Percentiles rank a stretch among this genome's conserved stretches.
These are phyloP conservation scores for Aspergillus awamori DNA, from an alignment of 2,329 filamentous ascomycete genomes.

Conservation along the genomic window DNA sequence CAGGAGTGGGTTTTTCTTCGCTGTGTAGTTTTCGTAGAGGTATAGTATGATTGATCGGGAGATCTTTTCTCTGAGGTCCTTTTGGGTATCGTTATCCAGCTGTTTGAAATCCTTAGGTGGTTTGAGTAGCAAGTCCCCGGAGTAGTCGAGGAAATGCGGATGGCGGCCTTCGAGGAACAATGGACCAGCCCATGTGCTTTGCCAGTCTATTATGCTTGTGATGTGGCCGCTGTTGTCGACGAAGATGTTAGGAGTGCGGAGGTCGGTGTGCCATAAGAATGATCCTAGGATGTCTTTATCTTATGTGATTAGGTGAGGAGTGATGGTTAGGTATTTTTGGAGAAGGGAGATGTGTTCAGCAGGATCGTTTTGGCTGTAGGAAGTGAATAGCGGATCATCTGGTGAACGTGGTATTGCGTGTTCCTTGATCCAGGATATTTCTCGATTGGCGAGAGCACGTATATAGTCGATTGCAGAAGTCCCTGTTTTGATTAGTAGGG, in stretches of 20 bases:
- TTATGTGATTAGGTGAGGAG: conserved; percentile 33
- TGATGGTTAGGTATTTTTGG: conserved; percentile 33
- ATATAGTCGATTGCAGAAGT: no score
- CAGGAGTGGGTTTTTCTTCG: background rate
- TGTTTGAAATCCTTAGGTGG: conserved; percentile 1
- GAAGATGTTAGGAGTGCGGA: conserved; percentile 45
- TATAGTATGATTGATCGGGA: background rate
- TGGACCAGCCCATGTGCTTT: conserved; percentile 34
- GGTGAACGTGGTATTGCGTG: no score
- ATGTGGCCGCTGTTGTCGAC: conserved; percentile 36
- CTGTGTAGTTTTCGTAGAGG: background rate
- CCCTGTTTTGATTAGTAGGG: no score
- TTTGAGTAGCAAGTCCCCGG: conserved; percentile 17
- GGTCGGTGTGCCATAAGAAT: conserved; percentile 45
- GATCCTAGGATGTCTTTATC: conserved; percentile 27
- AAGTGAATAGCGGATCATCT: no score
- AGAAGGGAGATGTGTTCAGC: conserved; percentile 30
- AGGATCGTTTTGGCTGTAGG: no score
- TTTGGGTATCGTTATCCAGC: background rate
- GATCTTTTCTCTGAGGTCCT: background rate
- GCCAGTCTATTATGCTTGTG: conserved; percentile 49
- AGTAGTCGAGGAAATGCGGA: conserved; percentile 20
- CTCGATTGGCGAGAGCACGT: no score
- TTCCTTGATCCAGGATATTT: no score
- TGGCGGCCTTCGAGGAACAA: conserved; percentile 25